Evolutionary conservation across 2,329 filamentous ascomycete species (phyloP), one percentile per base, ranked within the genome.

Genomic region (Rhynchosporium graminicola): DNA sequence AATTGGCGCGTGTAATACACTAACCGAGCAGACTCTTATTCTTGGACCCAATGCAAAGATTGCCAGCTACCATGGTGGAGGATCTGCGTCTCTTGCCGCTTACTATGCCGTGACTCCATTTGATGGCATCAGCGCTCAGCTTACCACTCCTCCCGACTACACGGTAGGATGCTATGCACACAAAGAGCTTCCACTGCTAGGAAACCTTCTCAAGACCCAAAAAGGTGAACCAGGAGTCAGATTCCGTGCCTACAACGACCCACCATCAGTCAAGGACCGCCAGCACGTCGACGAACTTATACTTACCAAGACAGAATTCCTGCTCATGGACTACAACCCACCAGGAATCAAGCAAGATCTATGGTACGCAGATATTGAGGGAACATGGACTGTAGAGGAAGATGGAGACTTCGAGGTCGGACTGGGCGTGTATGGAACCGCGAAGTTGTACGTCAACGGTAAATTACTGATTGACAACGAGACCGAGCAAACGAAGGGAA

Each of bases 31-130:
- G 77, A 84, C 82, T 0, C 77, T 85, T 28, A 76, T 86, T 36
- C 77, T 86, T 36, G 83, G 83, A 0, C 83, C 83, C 15, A 85
- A 86, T 66, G 82, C 83, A 8, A 85, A 83, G 70, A 73, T 80
- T 48, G 78, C 82, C 1, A 81, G 80, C 2, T 84, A 84, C 66
- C 69, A 87, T 68, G 87, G 87, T 42, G 87, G 87, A 62, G 87
- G 87, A 26, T 88, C 85, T 4, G 87, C 87, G 1, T 82, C 84
- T 0, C 74, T 86, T 33, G 75, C 76, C 9, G 78, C 82, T 6
- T 90, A 89, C 76, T 86, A 88, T 63, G 88, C 88, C 54, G 81
- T 92, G 26, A 91, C 86, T 0, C 90, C 89, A 1, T 86, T 88
- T 31, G 87, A 90, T 61, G 89, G 88, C 6, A 90, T 92, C 69